Percentiles rank a stretch among this genome's conserved stretches.
phyloP scores from a whole-genome alignment of 495 filamentous ascomycete species.

The Neurospora discreta region DNA sequence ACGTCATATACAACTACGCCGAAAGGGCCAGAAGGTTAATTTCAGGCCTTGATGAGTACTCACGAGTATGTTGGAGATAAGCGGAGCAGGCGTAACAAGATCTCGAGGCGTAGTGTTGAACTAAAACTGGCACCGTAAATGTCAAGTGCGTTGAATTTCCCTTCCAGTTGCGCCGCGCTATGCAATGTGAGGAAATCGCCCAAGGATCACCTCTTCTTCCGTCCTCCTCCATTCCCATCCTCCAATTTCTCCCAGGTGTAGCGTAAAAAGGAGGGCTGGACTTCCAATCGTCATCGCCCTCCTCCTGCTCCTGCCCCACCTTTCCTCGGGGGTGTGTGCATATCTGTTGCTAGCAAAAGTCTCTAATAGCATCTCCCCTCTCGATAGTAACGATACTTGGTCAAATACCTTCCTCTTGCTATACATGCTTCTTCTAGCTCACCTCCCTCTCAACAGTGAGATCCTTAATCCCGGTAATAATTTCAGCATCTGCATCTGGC shows the following conservation, averaged over 20 bases:
- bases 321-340: not conserved
- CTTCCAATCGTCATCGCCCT: not conserved
- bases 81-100: not conserved
- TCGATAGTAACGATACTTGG: not conserved
- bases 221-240: not conserved
- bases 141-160: not conserved
- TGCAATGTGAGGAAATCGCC: conserved; percentile 10
- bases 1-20: too few relatives aligned
- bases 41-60: too few relatives aligned
- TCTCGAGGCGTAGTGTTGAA: not conserved
- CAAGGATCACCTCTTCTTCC: not conserved
- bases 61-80: not conserved
- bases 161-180: conserved; percentile 18
- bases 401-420: not conserved
- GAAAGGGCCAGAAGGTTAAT: too few relatives aligned
- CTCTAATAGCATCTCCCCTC: not conserved
- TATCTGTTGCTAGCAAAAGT: not conserved
- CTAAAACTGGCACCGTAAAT: not conserved
- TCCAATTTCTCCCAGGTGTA: not conserved
- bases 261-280: not conserved
- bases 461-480: conserved; percentile 40
- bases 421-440: not conserved
- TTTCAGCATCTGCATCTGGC: conserved; percentile 33
- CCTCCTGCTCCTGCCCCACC: not conserved
- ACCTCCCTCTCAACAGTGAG: conserved; percentile 24